A percentile compares a stretch with the other conserved stretches of the same genome.
Evolutionary conservation across 1,284 basidiomycete species (phyloP).

Genomic region (Malassezia sp.): DNA sequence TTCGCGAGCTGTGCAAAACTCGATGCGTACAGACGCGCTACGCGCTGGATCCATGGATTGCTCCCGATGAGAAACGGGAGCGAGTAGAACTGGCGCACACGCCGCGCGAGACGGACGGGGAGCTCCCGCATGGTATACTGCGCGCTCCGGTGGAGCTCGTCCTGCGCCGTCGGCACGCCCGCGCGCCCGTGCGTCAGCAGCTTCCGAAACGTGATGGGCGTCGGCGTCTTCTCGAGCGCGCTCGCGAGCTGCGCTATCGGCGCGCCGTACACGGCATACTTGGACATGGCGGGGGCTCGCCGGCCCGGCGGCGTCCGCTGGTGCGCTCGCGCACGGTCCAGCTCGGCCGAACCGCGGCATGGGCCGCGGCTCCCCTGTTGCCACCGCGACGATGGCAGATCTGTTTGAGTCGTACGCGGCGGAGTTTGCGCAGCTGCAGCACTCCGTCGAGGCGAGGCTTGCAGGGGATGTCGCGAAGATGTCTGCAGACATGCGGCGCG

Average conservation of each 20-base stretch:
- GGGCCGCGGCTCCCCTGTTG: neutral
- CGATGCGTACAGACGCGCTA: conserved; percentile 61
- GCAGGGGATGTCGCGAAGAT: conserved; percentile 15
- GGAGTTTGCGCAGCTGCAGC: conserved; percentile 36
- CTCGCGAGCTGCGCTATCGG: conserved; percentile 30
- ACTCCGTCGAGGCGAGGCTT: conserved; percentile 28
- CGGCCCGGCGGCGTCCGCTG: neutral
- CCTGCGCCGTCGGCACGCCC: conserved; percentile 23
- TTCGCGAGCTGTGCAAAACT: conserved; percentile 64
- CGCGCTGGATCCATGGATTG: conserved; percentile 71
- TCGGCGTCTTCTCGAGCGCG: conserved; percentile 30
- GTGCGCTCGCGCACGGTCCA: neutral
- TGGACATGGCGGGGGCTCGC: neutral
- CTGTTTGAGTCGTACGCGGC: conserved; percentile 43
- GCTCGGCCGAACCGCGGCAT: conserved; percentile 8
- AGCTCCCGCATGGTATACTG: conserved; percentile 38
- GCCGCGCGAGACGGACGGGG: conserved; percentile 41
- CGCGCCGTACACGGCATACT: conserved; percentile 31
- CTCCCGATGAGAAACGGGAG: conserved; percentile 63
- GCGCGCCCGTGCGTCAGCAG: conserved; percentile 37
- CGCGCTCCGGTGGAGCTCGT: conserved; percentile 36
- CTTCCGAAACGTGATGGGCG: conserved; percentile 32
- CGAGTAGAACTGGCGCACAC: conserved; percentile 39
- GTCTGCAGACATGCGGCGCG: conserved; percentile 62
- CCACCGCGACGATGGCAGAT: conserved; percentile 35